Percentiles rank a stretch among this genome's conserved stretches.
These are phyloP conservation scores for Blumeriella jaapii DNA, from an alignment of 2,329 filamentous ascomycete species.

Conservation along the genomic window DNA sequence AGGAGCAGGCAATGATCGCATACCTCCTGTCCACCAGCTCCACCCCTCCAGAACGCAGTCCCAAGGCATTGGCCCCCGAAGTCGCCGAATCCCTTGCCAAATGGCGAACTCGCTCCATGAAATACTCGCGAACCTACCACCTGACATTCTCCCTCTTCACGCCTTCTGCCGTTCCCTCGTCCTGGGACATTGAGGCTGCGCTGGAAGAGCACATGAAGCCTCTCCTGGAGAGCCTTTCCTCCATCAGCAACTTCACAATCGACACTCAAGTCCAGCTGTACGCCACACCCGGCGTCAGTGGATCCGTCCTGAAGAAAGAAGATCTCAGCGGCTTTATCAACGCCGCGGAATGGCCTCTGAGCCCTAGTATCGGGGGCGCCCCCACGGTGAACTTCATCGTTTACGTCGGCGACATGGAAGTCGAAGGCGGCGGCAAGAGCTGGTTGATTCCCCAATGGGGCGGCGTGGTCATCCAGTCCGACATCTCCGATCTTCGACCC, in stretches of 20 bases:
- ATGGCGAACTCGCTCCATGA: constrained; percentile 75
- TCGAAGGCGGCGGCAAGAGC: constrained; percentile 41
- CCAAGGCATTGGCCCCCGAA: constrained; percentile 38
- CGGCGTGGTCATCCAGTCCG: constrained; percentile 48
- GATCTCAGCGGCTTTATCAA: constrained; percentile 94
- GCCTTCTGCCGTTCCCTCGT: constrained; percentile 62
- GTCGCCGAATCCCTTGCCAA: constrained; percentile 45
- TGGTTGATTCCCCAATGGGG: constrained; percentile 98
- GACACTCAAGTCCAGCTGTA: constrained; percentile 95
- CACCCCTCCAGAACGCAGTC: constrained; percentile 36
- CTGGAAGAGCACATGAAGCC: constrained; percentile 73
- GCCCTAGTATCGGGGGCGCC: constrained; percentile 82
- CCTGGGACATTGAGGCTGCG: constrained; percentile 82
- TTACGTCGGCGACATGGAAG: constrained; percentile 57
- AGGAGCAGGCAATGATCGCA: constrained; percentile 80
- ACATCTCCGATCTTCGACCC: constrained; percentile 57
- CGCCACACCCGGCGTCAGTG: constrained; percentile 54
- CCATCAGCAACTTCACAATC: constrained; percentile 90
- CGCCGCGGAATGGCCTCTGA: constrained; percentile 93
- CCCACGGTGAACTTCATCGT: constrained; percentile 95
- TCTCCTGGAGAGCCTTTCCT: constrained; percentile 63
- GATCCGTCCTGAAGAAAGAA: constrained; percentile 61
- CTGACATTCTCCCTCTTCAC: constrained; percentile 93
- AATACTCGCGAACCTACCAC: constrained; percentile 89
- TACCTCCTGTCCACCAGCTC: constrained; percentile 55